Evolutionary conservation across 1,139 yeast species (phyloP), one percentile per base, ranked within the genome.

Genomic region (Debaryomycetaceae sp.): DNA sequence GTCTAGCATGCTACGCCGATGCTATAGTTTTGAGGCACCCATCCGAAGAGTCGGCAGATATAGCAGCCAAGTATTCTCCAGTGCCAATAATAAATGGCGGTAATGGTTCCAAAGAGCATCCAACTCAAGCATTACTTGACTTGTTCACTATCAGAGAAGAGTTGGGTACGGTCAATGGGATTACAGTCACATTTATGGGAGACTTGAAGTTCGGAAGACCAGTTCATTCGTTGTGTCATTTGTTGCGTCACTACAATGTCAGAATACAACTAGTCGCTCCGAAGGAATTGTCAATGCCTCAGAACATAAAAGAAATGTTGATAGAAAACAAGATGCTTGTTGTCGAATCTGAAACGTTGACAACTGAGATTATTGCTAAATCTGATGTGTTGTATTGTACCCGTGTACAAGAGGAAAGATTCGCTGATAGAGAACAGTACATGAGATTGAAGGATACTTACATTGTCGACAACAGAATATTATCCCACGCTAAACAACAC

Each of bases 1-100:
- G 97, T 13, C 76, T 95, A 70, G 96, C 97, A 23, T 87, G 96
- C 61, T 95, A 95, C 71, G 82, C 97, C 33, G 99, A 95, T 69
- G 99, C 97, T 40, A 85, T 95, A 71, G 99, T 90, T 41, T 76
- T 95, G 67, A 88, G 99, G 76, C 99, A 95, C 65, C 98, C 99
- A 53, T 81, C 83, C 41, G 96, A 87, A 65, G 89, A 85, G 63
- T 83, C 95, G 56, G 97, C 96, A 45, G 90, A 85, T 58, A 83
- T 87, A 66, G 99, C 99, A 49, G 95, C 97, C 56, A 90, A 91
- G 66, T 93, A 84, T 74, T 89, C 98, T 34, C 97, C 97, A 50
- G 93, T 95, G 54, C 99, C 99, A 50, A 87, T 95, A 54, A 85
- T 95, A 66, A 95, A 95, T 64, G 99, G 97, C 62, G 99, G 99